Evolutionary conservation across 495 filamentous ascomycete species (phyloP), one percentile per base, ranked within the genome.

Genomic region (Glarea lozoyensis): DNA sequence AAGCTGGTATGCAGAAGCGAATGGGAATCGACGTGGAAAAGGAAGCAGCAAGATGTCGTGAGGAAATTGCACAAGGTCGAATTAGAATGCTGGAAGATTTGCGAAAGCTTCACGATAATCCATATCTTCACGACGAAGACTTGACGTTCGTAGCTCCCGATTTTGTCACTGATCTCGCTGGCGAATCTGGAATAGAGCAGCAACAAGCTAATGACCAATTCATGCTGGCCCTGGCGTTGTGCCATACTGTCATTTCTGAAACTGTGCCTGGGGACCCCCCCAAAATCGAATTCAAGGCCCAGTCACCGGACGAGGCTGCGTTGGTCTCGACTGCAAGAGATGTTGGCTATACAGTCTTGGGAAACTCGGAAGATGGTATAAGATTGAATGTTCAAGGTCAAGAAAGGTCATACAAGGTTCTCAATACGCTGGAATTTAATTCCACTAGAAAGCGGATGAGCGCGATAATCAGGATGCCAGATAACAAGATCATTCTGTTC

Each of bases 341-440:
- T 55, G 88, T 88, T 63, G 93, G 93, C 16, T 97, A 94, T 54
- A 94, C 89, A n/a, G 79, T 97, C 2, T 75, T 97, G 27, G 89
- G 88, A 11, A 76, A 85, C 41, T 71, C 81, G 2, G 68, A 69
- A 37, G 83, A 92, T 45, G 82, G 83, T 25, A 82, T 99, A 42
- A 74, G 82, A 31, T 38, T 99, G 46, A 96, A 94, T 52, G 69
- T 94, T 21, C 76, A 92, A 70, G 93, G 93, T 34, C 72, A 85
- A 54, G 85, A 96, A 46, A 72, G 70, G 43, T 78, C 85, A 32
- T 99, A 85, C 56, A 81, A 78, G 9, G 84, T 99, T 16, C 73
- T 99, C 27, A 97, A 94, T 60, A 94, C 86, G 4, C 76, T 99
- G 29, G 93, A 99, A 58, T 99, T 99, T 69, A 97, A 97, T 63